Evolutionary conservation across 345 rosid species (phyloP).

Genomic region (Lepidium africanum): DNA sequence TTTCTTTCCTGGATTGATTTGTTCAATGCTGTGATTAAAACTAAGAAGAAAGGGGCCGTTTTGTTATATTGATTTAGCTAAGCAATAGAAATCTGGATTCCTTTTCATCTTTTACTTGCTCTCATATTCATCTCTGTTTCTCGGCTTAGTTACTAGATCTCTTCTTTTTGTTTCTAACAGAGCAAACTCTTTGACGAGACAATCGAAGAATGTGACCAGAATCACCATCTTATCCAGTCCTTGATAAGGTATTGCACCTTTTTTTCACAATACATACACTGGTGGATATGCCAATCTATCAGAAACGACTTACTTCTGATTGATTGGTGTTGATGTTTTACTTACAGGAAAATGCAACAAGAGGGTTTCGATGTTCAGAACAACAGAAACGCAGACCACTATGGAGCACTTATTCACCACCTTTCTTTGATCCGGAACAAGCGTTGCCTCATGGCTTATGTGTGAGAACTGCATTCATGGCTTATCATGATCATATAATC

Average conservation of each 20-base stretch:
- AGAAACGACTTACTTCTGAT: not conserved
- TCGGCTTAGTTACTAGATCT: not conserved
- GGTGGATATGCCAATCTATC: not conserved
- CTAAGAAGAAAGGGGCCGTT: no score
- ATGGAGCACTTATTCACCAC: constrained; percentile 85
- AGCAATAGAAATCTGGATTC: no score
- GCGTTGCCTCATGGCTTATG: constrained; percentile 92
- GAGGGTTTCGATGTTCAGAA: constrained; percentile 73
- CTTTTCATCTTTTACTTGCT: not conserved
- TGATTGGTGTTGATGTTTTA: not conserved
- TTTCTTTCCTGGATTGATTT: no score
- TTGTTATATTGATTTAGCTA: no score
- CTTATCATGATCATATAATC: not conserved
- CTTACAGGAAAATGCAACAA: constrained; percentile 75
- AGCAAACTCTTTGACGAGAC: constrained; percentile 52
- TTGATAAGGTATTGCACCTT: constrained; percentile 39
- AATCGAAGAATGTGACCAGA: constrained; percentile 48
- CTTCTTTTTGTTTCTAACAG: constrained; percentile 19
- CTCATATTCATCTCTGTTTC: not conserved
- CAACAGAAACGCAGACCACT: constrained; percentile 75
- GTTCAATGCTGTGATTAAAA: no score
- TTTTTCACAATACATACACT: not conserved
- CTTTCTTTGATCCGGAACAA: constrained; percentile 79
- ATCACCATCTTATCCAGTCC: constrained; percentile 52
- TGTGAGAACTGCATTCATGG: constrained; percentile 34